phyloP scores from a whole-genome alignment of 2,329 filamentous ascomycete genomes.

The Fonsecaea nubica region DNA sequence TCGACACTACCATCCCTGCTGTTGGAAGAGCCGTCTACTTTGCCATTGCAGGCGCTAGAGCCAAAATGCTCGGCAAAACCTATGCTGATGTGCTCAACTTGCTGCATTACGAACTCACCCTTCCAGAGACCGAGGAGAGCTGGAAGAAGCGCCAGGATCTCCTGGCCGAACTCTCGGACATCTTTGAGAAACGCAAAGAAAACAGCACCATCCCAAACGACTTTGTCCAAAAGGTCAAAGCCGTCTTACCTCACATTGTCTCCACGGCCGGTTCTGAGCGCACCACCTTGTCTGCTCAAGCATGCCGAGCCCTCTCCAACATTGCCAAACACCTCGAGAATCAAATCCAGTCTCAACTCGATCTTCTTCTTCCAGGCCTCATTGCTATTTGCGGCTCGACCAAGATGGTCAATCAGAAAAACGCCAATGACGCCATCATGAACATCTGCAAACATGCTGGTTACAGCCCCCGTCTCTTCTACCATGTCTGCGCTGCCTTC shows the following conservation, averaged over 20 bases:
- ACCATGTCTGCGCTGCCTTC: constrained; percentile 80
- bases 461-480: constrained; percentile 80
- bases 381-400: constrained; percentile 88
- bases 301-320: constrained; percentile 30
- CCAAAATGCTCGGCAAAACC: constrained; percentile 34
- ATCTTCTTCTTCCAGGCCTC: constrained; percentile 63
- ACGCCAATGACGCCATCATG: constrained; percentile 81
- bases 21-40: constrained; percentile 29
- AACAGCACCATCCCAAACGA: constrained; percentile 34
- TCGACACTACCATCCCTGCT: constrained; percentile 25
- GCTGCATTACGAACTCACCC: constrained; percentile 34
- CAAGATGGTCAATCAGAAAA: constrained; percentile 89
- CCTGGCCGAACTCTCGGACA: constrained; percentile 33
- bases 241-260: constrained; percentile 36
- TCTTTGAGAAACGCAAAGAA: constrained; percentile 36
- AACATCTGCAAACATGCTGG: constrained; percentile 78
- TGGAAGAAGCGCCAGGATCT: constrained; percentile 40
- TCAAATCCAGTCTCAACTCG: constrained; percentile 38
- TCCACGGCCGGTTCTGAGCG: constrained; percentile 37
- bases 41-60: constrained; percentile 31
- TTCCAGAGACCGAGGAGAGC: constrained; percentile 37
- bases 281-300: constrained; percentile 38
- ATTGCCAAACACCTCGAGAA: constrained; percentile 34
- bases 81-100: constrained; percentile 36
- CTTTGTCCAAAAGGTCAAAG: constrained; percentile 36